These are phyloP conservation scores for Quercus tomentella DNA, from an alignment of 331 rosid species.

Conservation along the genomic window DNA sequence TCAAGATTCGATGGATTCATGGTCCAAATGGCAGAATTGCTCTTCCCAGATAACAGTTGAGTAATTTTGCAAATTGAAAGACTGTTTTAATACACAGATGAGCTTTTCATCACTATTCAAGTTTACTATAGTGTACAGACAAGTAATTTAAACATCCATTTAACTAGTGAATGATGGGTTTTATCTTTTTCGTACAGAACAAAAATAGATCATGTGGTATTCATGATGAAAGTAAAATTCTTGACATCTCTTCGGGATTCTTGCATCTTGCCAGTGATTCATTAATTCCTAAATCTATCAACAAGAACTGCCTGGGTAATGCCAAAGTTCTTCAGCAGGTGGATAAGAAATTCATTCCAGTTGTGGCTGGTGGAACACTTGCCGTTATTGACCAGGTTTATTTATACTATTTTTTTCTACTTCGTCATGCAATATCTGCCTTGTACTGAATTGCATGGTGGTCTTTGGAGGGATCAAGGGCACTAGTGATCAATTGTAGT, in stretches of 20 bases:
- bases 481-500: neutral
- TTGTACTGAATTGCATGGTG: neutral
- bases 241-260: slow-evolving; percentile 78
- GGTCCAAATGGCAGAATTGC: slow-evolving; percentile 70
- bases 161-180: slow-evolving; percentile 13
- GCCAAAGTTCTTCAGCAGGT: slow-evolving; percentile 85
- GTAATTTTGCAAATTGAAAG: slow-evolving; percentile 21
- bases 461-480: neutral
- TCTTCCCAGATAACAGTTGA: slow-evolving; percentile 52
- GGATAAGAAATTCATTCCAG: slow-evolving; percentile 91
- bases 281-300: slow-evolving; percentile 67
- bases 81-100: slow-evolving; percentile 5
- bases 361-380: slow-evolving; percentile 73
- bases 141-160: neutral
- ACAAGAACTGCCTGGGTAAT: slow-evolving; percentile 58
- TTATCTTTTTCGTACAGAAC: slow-evolving; percentile 46
- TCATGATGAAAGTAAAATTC: slow-evolving; percentile 47
- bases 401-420: neutral
- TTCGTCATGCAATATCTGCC: neutral
- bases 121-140: neutral
- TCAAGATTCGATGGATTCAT: slow-evolving; percentile 42
- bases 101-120: slow-evolving; percentile 3
- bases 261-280: slow-evolving; percentile 84
- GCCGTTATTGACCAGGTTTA: slow-evolving; percentile 91
- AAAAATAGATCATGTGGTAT: slow-evolving; percentile 28